Evolutionary conservation across 148 eudicot species (phyloP), one percentile per base, ranked within the genome.

Genomic region (Beta vulgaris): DNA sequence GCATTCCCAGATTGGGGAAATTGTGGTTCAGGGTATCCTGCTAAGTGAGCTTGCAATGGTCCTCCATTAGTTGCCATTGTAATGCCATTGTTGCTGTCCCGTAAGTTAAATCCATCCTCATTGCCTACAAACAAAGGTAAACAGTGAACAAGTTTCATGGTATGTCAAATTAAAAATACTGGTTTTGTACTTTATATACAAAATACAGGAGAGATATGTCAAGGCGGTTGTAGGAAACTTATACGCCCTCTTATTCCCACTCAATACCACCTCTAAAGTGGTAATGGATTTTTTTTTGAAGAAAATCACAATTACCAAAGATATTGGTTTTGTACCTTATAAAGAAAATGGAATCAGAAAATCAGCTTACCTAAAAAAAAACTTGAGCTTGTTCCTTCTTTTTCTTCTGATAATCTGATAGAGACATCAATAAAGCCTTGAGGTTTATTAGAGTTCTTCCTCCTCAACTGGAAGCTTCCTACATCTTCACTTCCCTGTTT

Each of bases 391-490:
- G 82, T 40, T 21, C 85, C 88, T 77, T 90, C 85, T 42, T 40
- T 87, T 57, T 86, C 88, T 69, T 81, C 85, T 9, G 91, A 90
- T 43, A 88, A 66, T 62, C 89, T 84, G 51, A 93, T 82, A 16
- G 96, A 93, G 54, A 93, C 82, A 87, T 93, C 98, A 59, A 93
- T 82, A 78, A 93, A 89, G 15, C 98, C 96, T 58, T 77, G 88
- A 69, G 92, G 86, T 69, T 93, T 89, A 59, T 71, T 71, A 4
- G 90, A 86, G 58, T 71, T 88, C 75, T 49, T 85, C 78, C 68
- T 86, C 73, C 93, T 75, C 78, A 93, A 71, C 81, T 93, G 93
- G 76, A 91, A 93, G 80, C 98, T 93, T n/a, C 93, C 96, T 0
- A 87, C 83, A 75, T 91, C 93, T 71, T 87, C 90, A 69, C 76